Conservation (phyloP, 202 grass and related monocot species). For the Cymbopogon flexuosus region DNA sequence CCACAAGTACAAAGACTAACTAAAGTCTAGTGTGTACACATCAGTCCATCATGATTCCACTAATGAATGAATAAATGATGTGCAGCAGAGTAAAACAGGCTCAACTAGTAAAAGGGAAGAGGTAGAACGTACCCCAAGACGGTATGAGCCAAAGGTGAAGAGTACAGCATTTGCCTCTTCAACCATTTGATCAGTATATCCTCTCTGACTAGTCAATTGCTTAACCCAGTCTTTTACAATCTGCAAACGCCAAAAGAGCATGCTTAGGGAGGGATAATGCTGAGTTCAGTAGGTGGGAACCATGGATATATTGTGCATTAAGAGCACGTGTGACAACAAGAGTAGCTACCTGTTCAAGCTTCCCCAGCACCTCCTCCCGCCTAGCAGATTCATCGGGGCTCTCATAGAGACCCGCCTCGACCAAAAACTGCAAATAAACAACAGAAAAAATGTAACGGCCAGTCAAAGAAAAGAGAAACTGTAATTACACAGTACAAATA, state of each 20-base stretch:
- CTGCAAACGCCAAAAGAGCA: constrained; percentile 33
- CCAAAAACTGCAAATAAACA: constrained; percentile 46
- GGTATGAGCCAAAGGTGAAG: constrained; percentile 93
- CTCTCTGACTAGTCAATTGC: constrained; percentile 80
- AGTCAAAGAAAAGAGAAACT: too few relatives aligned
- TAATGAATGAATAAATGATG: background rate
- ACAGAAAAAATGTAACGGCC: background rate
- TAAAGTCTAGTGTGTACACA: background rate
- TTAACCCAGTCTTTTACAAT: constrained; percentile 93
- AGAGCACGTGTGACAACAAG: background rate
- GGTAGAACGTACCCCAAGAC: constrained; percentile 61
- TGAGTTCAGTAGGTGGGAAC: background rate
- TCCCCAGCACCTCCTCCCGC: constrained; percentile 59
- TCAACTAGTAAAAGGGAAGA: background rate
- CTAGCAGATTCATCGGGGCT: constrained; percentile 51
- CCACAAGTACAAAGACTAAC: background rate
- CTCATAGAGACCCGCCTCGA: constrained; percentile 60
- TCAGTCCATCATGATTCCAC: background rate
- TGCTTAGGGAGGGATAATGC: background rate
- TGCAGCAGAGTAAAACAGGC: background rate
- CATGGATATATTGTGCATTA: background rate
- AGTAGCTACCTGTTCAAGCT: constrained; percentile 67
- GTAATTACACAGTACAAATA: background rate
- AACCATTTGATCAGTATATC: constrained; percentile 86
- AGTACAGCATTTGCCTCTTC: constrained; percentile 89